Conservation (phyloP, 495 filamentous ascomycete genomes). For the Wilcoxina mikolae region DNA sequence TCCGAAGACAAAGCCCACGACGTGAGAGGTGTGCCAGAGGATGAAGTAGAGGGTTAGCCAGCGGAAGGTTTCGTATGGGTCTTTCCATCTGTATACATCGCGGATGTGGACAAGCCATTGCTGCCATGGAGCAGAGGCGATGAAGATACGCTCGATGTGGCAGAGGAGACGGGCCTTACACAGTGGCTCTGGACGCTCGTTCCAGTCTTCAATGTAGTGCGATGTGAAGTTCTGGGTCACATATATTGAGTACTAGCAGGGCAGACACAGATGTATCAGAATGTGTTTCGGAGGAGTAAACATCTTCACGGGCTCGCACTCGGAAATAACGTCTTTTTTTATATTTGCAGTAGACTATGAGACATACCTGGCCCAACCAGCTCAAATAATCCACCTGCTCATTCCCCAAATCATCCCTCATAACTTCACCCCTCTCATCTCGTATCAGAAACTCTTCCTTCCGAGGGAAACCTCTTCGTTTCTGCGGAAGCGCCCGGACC, state of each 20-base stretch:
- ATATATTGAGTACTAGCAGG: slow-evolving; percentile 31
- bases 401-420: slow-evolving; percentile 4
- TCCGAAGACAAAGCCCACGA: slow-evolving; percentile 29
- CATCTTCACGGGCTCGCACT: background rate
- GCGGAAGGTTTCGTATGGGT: slow-evolving; percentile 27
- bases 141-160: slow-evolving; percentile 33
- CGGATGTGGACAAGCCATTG: slow-evolving; percentile 31
- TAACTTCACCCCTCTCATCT: slow-evolving; percentile 16
- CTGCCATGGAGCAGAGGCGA: slow-evolving; percentile 36
- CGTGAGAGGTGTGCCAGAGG: slow-evolving; percentile 31
- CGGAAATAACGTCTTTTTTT: slow-evolving; percentile 1
- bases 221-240: slow-evolving; percentile 32
- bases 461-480: slow-evolving; percentile 22
- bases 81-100: slow-evolving; percentile 35
- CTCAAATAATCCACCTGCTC: slow-evolving; percentile 29
- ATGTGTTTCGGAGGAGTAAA: no score
- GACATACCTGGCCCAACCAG: slow-evolving; percentile 32
- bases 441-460: slow-evolving; percentile 25
- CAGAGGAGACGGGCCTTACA: slow-evolving; percentile 29
- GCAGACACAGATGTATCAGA: slow-evolving; percentile 4
- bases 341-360: background rate
- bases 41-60: slow-evolving; percentile 27
- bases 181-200: slow-evolving; percentile 29
- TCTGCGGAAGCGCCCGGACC: slow-evolving; percentile 29
- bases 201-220: slow-evolving; percentile 36